Conservation (phyloP, 1,139 yeast genomes). For the Pichia sp. region DNA sequence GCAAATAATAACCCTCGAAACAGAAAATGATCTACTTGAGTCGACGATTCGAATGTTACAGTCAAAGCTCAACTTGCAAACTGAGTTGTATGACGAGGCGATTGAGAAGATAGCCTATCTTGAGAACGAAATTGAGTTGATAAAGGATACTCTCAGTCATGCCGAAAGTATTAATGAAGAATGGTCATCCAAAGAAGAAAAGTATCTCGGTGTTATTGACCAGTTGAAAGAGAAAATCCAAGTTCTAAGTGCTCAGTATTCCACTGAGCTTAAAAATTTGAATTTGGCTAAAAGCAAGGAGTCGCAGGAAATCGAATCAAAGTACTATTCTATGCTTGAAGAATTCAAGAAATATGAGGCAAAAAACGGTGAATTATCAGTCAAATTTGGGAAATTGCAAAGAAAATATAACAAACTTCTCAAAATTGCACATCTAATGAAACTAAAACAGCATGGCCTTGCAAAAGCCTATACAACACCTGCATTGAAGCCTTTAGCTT, state of each 20-base stretch:
- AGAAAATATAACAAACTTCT: slow-evolving; percentile 7
- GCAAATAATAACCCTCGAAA: slow-evolving; percentile 16
- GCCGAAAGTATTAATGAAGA: neutral
- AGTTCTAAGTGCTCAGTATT: neutral
- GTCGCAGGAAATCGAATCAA: neutral
- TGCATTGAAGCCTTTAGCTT: slow-evolving; percentile 8
- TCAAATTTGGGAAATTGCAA: neutral
- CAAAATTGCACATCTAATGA: slow-evolving; percentile 8
- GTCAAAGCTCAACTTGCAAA: slow-evolving; percentile 7
- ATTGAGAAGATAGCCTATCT: slow-evolving; percentile 21
- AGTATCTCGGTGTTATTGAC: neutral
- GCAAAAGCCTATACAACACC: slow-evolving; percentile 8
- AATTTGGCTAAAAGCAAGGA: neutral
- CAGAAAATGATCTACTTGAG: slow-evolving; percentile 21
- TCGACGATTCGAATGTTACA: slow-evolving; percentile 17
- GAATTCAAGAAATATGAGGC: neutral
- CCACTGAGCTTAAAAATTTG: neutral
- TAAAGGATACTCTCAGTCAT: neutral
- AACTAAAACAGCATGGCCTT: slow-evolving; percentile 10
- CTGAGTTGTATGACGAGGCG: slow-evolving; percentile 16
- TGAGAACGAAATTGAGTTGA: slow-evolving; percentile 17
- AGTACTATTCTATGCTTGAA: neutral
- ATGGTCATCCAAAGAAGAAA: neutral
- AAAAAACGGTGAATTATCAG: neutral
- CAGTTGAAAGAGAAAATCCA: neutral